Evolutionary conservation across 805 yeast genomes (phyloP), one percentile per base, ranked within the genome.

Genomic region (Wickerhamomyces chambardii): DNA sequence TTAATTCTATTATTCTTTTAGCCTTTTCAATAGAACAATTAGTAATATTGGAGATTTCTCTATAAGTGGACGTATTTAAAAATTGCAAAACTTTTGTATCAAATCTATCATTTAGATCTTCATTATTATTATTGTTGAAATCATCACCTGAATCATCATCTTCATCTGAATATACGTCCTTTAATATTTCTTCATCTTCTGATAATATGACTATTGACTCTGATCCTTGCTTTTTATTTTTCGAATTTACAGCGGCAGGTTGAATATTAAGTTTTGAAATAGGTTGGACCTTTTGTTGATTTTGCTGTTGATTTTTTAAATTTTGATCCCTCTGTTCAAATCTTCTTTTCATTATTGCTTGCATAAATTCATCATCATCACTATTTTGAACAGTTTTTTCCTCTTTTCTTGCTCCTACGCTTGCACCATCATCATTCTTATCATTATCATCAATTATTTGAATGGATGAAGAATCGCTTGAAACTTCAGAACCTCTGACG

Each of bases 21-120:
- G 95, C 96, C 21, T 74, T 64, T 8, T 68, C 72, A 10, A 84
- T 78, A 1, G 75, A 64, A 33, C 86, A 77, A 21, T 77, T 77
- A 6, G 92, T 75, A 24, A 89, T 75, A 59, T 90, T 97, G 10
- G 81, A 72, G 31, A 92, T 63, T 52, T 89, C 95, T 37, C 77
- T 73, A 2, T 63, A 65, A 14, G 83, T 73, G 1, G 95, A 90
- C 11, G 75, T 71, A 56, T 92, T 92, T 43, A 90, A 65, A 46
- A 92, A 87, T 31, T 77, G 73, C 32, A 89, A 59, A 18, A 86
- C 73, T 39, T 84, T 77, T 14, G 65, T 65, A 47, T 81, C 89
- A 43, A 81, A 77, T 43, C 60, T 48, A 5, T 52, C 55, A 11
- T 51, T 55, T 11, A 48, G 46, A 2, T 45, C 34, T n/a, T 40